Evolutionary conservation across 805 yeast species (phyloP).

Genomic region (Candida namnaoensis): DNA sequence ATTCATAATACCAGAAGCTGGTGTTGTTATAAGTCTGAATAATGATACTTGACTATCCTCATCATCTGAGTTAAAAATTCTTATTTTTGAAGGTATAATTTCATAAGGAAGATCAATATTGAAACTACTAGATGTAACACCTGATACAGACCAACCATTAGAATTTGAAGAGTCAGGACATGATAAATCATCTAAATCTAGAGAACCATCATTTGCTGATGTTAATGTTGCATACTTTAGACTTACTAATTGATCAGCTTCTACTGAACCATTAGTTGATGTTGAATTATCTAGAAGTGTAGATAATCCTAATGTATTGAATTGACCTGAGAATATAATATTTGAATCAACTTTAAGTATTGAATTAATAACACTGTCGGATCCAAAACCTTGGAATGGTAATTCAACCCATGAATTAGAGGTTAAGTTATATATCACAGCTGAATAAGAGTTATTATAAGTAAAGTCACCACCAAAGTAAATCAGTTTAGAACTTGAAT

Average conservation of each 20-base stretch:
- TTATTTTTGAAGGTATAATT: conserved; percentile 58
- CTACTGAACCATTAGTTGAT: conserved; percentile 30
- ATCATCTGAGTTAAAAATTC: conserved; percentile 55
- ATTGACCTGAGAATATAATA: conserved; percentile 75
- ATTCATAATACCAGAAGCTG: conserved; percentile 87
- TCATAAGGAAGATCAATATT: conserved; percentile 46
- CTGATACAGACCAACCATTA: conserved; percentile 43
- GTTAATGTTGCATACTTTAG: conserved; percentile 46
- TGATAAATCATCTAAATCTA: conserved; percentile 20
- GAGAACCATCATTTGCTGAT: conserved; percentile 26
- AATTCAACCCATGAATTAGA: conserved; percentile 32
- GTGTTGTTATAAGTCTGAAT: conserved; percentile 70
- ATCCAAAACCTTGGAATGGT: conserved; percentile 73
- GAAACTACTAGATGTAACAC: conserved; percentile 54
- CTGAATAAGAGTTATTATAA: conserved; percentile 45
- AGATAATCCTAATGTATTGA: conserved; percentile 34
- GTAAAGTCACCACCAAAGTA: conserved; percentile 78
- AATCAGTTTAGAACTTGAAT: conserved; percentile 35
- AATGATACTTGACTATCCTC: conserved; percentile 37
- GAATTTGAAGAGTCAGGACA: conserved; percentile 44
- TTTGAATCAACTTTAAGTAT: conserved; percentile 45
- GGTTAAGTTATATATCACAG: conserved; percentile 51
- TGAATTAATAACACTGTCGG: conserved; percentile 48
- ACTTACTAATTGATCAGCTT: conserved; percentile 56
- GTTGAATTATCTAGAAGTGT: conserved; percentile 18